Base-by-base conservation (phyloP, 1,139 yeast species). In the Lodderomyces metapsilosis region DNA sequence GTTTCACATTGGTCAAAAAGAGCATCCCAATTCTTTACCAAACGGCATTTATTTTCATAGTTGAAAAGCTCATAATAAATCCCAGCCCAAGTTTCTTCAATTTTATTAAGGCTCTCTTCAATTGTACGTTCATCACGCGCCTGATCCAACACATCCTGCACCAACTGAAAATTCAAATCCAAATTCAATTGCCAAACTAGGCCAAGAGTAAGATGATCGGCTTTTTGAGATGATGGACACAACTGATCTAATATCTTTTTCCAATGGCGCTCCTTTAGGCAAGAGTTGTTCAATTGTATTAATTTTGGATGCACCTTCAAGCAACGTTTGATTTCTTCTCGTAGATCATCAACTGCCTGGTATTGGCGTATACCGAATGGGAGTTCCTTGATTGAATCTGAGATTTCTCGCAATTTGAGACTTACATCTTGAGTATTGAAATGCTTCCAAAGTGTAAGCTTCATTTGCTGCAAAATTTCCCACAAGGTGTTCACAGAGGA, bases 121-220 rank as follows among this genome's bases (percentile, higher is more conserved):
- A 92, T 65, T 0, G 78, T 71, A 44, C 75, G 69, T 54, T 92
- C 98, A 17, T 88, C 85, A 45, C 78, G 78, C 0, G 98, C 97
- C 47, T 76, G 79, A 1, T 71, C 68, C 3, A 88, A 53, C 1
- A 85, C 61, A 0, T 74, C 64, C 38, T 72, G 74, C 3, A 91
- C 63, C 1, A 59, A 45, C 2, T 54, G 52, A 35, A 76, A 78
- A 58, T 87, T 77, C 36, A 76, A 78, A 58, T 87, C 77, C 21
- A 85, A 58, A 35, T 82, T 68, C 42, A 88, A 58, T 36, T 68
- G 72, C 78, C 91, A 76, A 1, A 88, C 75, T 51, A 81, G 76
- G 1, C 85, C 86, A 16, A 86, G 61, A 0, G 78, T 71, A 46
- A 74, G 53, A 2, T 50, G 30, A 5, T 54, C 61, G 1, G 51